Evolutionary conservation across 352 stramenopile species (phyloP).

Genomic region (Thraustochytrium striatum): DNA sequence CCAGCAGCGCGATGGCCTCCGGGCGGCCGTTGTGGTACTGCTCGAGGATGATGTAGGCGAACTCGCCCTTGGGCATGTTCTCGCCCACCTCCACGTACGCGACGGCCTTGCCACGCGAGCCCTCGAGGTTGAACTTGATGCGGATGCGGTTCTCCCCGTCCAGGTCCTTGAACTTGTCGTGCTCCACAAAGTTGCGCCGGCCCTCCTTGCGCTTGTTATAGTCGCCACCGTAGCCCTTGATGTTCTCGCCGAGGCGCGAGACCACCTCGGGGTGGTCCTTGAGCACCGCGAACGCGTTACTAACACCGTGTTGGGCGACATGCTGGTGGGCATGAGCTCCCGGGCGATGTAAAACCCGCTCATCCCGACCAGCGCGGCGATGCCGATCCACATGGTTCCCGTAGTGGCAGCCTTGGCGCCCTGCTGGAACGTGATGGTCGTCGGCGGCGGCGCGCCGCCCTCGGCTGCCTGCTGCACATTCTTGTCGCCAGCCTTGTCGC

Average conservation of each 20-base stretch:
- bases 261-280: conserved; percentile 50
- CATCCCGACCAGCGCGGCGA: conserved; percentile 46
- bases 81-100: conserved; percentile 52
- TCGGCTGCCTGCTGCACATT: conserved; percentile 15
- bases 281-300: conserved; percentile 44
- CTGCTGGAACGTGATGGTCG: conserved; percentile 24
- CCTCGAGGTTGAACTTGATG: conserved; percentile 56
- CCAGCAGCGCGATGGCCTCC: conserved; percentile 51
- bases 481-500: background rate
- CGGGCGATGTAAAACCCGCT: conserved; percentile 48
- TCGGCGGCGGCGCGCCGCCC: conserved; percentile 36
- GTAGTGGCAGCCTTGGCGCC: background rate
- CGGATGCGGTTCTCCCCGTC: conserved; percentile 53
- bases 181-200: conserved; percentile 53
- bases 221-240: conserved; percentile 53
- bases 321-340: conserved; percentile 50
- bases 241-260: conserved; percentile 49
- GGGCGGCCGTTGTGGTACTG: conserved; percentile 32
- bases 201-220: conserved; percentile 48
- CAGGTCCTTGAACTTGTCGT: conserved; percentile 52
- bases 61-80: conserved; percentile 53
- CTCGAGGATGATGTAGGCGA: conserved; percentile 54
- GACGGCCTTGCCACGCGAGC: conserved; percentile 50
- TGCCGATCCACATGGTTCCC: conserved; percentile 18
- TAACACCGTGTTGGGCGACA: conserved; percentile 53